A percentile compares a stretch with the other conserved stretches of the same genome.
phyloP scores from a whole-genome alignment of 345 rosid genomes.

The Linum lewisii region DNA sequence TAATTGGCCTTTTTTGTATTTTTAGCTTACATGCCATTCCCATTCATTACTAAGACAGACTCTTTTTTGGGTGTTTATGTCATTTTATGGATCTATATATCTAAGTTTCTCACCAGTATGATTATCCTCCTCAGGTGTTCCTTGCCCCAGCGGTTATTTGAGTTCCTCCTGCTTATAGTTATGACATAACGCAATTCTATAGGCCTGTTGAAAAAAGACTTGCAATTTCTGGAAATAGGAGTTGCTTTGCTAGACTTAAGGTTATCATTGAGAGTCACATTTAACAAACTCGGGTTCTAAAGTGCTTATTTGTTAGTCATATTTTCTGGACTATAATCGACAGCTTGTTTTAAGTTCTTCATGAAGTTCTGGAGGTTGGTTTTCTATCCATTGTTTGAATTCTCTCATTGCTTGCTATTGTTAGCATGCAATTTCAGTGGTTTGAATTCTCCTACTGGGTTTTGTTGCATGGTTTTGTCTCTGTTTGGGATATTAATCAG shows the following conservation, averaged over 20 bases:
- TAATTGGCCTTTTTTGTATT: no score
- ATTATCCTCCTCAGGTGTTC: no score
- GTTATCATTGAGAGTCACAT: background rate
- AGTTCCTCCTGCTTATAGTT: no score
- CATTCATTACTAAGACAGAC: no score
- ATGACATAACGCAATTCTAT: no score
- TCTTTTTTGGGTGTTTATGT: background rate
- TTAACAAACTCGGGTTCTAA: background rate
- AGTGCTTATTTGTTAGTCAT: background rate
- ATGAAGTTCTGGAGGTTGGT: no score
- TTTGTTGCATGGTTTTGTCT: background rate
- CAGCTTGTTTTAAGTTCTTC: background rate
- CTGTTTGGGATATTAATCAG: background rate
- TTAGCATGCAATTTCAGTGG: background rate
- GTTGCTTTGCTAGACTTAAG: background rate
- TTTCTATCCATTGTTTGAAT: background rate
- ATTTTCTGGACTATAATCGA: background rate
- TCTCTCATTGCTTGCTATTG: background rate
- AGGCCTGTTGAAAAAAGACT: no score
- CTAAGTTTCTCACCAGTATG: background rate
- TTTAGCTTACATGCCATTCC: no score
- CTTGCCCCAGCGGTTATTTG: no score
- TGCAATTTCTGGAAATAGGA: no score
- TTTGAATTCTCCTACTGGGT: background rate
- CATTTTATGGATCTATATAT: background rate